Evolutionary conservation across 192 early-diverging fungal species (phyloP), one percentile per base, ranked within the genome.

Genomic region (Phycomyces nitens): DNA sequence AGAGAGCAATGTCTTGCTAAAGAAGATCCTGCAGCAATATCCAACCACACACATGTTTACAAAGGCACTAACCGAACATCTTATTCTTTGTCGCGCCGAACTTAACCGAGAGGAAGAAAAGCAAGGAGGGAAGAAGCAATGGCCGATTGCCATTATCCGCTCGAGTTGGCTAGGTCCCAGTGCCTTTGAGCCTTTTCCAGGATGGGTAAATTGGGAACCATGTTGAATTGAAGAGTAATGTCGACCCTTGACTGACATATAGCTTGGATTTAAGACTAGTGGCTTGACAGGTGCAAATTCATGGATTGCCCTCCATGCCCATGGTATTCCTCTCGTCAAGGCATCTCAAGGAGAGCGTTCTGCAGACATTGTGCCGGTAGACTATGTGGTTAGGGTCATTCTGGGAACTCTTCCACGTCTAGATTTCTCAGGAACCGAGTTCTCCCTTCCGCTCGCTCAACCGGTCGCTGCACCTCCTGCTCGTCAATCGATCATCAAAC

Each of bases 21-120:
- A 67, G 38, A 49, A 60, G 18, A 66, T 72, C 14, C 14, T 66
- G 27, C 20, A 29, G 16, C 58, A 67, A n/a, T 81, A 78, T 61
- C 76, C 79, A 39, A 81, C 69, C 42, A 68, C 77, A 3, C 75
- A 81, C 50, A 64, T 72, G 0, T 81, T 81, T 54, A 71, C 79
- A 27, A 81, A 81, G 52, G 69, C 70, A 6, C 53, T 81, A 34
- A 74, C 74, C 0, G 79, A 81, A 44, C 76, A 78, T 40, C 34
- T 81, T 34, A 72, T 81, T 20, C 57, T 70, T 14, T 66, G 73
- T 22, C 67, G 77, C 24, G 40, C 53, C 15, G 65, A 72, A 26
- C 55, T 67, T 3, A 65, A 67, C 29, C 43, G 65, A 38, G 23
- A 21, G 14, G 65, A 72, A 18, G 65, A 72, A 43, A 53, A 39